These are phyloP conservation scores for Posidonia oceanica DNA, from an alignment of 116 monocot species.

Conservation along the genomic window DNA sequence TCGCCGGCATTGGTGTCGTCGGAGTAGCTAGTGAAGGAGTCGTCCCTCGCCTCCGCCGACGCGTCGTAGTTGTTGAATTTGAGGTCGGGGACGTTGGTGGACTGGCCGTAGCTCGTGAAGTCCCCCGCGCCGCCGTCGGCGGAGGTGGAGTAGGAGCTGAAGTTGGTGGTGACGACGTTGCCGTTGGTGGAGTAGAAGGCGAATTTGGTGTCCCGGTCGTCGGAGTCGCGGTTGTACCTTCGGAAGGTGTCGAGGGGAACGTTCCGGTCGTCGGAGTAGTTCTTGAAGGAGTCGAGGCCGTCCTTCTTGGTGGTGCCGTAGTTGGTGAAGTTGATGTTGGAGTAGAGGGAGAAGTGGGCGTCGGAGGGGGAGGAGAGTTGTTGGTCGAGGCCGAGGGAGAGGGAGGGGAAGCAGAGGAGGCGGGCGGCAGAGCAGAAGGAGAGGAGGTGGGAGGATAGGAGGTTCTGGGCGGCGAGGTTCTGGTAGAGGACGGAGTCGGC, in stretches of 20 bases:
- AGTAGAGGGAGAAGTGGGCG: slow-evolving; percentile 27
- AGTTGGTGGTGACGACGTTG: slow-evolving; percentile 54
- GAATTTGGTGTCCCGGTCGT: slow-evolving; percentile 29
- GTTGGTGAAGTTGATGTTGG: slow-evolving; percentile 45
- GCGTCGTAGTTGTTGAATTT: slow-evolving; percentile 33
- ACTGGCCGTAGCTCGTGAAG: slow-evolving; percentile 27
- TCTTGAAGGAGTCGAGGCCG: slow-evolving; percentile 35
- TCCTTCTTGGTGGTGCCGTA: slow-evolving; percentile 29
- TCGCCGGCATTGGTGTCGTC: slow-evolving; percentile 29
- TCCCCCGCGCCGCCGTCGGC: slow-evolving; percentile 31
- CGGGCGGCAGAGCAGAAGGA: slow-evolving; percentile 17
- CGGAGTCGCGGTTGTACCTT: slow-evolving; percentile 40
- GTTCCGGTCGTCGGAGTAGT: slow-evolving; percentile 41
- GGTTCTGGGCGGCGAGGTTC: slow-evolving; percentile 5
- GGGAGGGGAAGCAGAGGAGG: slow-evolving; percentile 14
- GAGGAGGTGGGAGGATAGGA: slow-evolving; percentile 11
- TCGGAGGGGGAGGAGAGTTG: slow-evolving; percentile 6
- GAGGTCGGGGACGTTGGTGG: slow-evolving; percentile 35
- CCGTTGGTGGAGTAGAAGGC: slow-evolving; percentile 32
- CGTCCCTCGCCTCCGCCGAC: slow-evolving; percentile 13
- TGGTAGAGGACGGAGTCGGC: slow-evolving; percentile 14
- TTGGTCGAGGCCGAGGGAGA: slow-evolving; percentile 16
- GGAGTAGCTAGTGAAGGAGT: slow-evolving; percentile 35
- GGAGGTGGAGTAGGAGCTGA: slow-evolving; percentile 39
- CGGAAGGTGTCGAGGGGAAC: slow-evolving; percentile 49